Evolutionary conservation across 2,329 filamentous ascomycete species (phyloP).

Genomic region (Clarireedia homoeocarpa): DNA sequence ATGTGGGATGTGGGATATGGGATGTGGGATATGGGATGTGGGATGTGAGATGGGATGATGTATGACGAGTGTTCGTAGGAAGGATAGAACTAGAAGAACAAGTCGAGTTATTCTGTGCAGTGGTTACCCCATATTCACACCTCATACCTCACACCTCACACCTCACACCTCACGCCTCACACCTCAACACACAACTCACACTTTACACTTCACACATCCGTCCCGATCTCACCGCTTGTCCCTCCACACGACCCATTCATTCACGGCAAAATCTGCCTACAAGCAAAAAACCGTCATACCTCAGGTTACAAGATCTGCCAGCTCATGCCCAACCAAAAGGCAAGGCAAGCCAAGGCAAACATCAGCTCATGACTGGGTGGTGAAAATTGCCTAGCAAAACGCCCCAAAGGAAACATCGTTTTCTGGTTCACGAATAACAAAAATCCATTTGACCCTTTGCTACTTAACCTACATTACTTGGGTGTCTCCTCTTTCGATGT

Average conservation of each 20-base stretch:
- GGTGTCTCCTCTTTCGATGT: conserved; percentile 1
- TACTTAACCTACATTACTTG: not conserved
- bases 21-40: not conserved
- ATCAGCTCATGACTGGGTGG: conserved; percentile 1
- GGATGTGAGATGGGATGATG: not conserved
- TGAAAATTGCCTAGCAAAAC: conserved; percentile 3
- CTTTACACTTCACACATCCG: not conserved
- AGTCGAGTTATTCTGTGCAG: no score
- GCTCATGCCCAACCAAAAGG: conserved; percentile 6
- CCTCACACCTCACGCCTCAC: not conserved
- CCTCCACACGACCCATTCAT: not conserved
- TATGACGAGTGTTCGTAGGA: no score
- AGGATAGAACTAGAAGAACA: no score
- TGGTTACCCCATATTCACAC: no score
- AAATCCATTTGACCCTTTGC: not conserved
- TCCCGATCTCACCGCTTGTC: not conserved
- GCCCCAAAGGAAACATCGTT: not conserved
- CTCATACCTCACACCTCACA: no score
- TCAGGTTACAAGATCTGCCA: conserved; percentile 4
- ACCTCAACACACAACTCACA: not conserved
- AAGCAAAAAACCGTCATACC: not conserved
- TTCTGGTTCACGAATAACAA: conserved; percentile 1
- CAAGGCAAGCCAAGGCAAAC: not conserved
- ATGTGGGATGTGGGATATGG: no score
- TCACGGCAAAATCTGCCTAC: not conserved